Conservation (phyloP, 345 rosid genomes). For the Atalantia buxifolia region DNA sequence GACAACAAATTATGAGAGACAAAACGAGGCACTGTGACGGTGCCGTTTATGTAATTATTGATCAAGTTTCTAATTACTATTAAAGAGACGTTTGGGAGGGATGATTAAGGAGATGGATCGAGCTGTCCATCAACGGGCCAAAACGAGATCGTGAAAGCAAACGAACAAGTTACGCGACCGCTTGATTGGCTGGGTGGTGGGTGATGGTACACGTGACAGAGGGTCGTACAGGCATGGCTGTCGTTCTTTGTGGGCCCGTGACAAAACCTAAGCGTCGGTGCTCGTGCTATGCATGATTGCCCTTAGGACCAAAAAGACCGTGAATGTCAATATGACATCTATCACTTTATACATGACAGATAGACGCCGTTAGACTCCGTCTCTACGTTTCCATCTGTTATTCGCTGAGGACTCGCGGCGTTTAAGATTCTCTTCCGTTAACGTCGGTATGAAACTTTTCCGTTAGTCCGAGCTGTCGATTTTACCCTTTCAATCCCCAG, state of each 20-base stretch:
- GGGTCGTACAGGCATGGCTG: neutral
- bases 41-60: neutral
- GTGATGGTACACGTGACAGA: neutral
- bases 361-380: constrained; percentile 4
- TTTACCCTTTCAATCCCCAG: neutral
- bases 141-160: neutral
- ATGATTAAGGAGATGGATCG: neutral
- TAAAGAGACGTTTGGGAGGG: neutral
- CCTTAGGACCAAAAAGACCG: constrained; percentile 1
- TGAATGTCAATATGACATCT: neutral
- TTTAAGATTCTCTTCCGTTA: constrained; percentile 7
- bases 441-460: constrained; percentile 17
- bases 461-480: neutral
- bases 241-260: neutral
- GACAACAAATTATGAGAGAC: neutral
- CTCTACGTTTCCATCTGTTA: neutral
- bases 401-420: neutral
- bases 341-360: neutral
- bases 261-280: constrained; percentile 12
- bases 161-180: neutral
- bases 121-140: neutral
- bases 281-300: constrained; percentile 3
- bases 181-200: constrained; percentile 4
- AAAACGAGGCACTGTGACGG: neutral
- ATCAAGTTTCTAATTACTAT: neutral